Evolutionary conservation across 225 moss, liverwort and hornwort genomes (phyloP).

Genomic region (Polytrichum formosum): DNA sequence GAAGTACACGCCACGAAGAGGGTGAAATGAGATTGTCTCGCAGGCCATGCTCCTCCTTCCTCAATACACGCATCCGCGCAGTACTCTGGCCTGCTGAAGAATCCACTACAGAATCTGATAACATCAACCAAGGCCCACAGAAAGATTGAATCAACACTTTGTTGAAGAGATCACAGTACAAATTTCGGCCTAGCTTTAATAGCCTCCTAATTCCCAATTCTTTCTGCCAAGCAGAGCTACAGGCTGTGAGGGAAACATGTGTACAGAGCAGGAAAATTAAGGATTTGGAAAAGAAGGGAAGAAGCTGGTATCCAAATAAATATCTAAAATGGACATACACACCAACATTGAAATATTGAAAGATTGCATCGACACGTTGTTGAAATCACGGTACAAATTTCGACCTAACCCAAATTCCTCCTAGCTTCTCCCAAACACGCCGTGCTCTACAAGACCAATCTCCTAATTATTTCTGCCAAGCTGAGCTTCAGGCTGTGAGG

Average conservation of each 20-base stretch:
- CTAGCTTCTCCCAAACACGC: no score
- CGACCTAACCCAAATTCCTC: no score
- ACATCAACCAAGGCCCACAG: conserved; percentile 1
- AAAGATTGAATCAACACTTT: background rate
- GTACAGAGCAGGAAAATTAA: background rate
- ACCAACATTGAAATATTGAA: background rate
- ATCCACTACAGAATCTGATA: conserved; percentile 40
- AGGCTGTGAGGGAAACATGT: no score
- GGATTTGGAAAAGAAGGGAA: background rate
- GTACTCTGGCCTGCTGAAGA: conserved; percentile 52
- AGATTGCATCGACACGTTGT: background rate
- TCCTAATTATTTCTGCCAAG: no score
- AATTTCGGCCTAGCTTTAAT: no score
- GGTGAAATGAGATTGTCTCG: conserved; percentile 68
- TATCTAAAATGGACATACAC: no score
- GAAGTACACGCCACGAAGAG: conserved; percentile 83
- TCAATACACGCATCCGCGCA: conserved; percentile 58
- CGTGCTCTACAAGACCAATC: no score
- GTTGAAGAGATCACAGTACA: no score
- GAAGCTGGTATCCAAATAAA: background rate
- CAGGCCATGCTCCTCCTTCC: conserved; percentile 71
- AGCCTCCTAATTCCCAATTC: no score
- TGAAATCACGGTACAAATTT: no score
- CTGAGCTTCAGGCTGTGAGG: no score
- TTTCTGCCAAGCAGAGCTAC: no score